Base-by-base conservation (phyloP, 306 rosid genomes). In the Begonia masoniana region DNA sequence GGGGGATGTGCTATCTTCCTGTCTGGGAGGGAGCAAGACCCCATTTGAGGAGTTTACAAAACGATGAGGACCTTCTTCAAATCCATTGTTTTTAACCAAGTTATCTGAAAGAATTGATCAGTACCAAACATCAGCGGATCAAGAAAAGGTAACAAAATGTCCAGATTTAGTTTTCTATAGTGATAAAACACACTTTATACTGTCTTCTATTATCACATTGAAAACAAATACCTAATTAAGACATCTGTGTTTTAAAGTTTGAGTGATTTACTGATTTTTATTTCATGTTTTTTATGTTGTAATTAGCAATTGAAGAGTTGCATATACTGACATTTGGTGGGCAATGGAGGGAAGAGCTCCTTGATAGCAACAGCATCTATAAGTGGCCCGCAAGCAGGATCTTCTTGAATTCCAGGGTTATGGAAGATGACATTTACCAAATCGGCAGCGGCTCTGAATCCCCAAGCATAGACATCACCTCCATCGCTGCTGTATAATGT, bases 351-450 rank as follows among this genome's bases (percentile, higher is more conserved):
- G 43, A 58, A 58, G 52, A 86, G 80, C 71, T 86, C 84, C 74
- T 92, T 83, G 63, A 86, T 81, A 47, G 94, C 99, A 70, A 91
- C 76, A 8, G 93, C 96, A 70, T 91, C 99, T 61, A 91, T 66
- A 50, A 91, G 94, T 3, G 96, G 99, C 36, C 99, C 96, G 55
- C 39, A 31, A 31, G 39, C 39, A 31, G 39, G 39, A 31, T 31
- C 39, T 31, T 31, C 39, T 31, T 31, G 39, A 31, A 31, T 9
- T 31, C 39, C 39, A 31, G 39, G 39, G 39, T 31, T 31, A 6
- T 31, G 39, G 9, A 31, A 31, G 9, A 31, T 31, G 9, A 31
- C 39, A 31, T 5, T 31, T 5, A 31, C 39, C 5, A 46, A 41
- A 74, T 41, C 13, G 13, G 79, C 56, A 24, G 48, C 39, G 61